Base-by-base conservation (phyloP, 2,329 filamentous ascomycete species). In the Colletotrichum brevisporum region DNA sequence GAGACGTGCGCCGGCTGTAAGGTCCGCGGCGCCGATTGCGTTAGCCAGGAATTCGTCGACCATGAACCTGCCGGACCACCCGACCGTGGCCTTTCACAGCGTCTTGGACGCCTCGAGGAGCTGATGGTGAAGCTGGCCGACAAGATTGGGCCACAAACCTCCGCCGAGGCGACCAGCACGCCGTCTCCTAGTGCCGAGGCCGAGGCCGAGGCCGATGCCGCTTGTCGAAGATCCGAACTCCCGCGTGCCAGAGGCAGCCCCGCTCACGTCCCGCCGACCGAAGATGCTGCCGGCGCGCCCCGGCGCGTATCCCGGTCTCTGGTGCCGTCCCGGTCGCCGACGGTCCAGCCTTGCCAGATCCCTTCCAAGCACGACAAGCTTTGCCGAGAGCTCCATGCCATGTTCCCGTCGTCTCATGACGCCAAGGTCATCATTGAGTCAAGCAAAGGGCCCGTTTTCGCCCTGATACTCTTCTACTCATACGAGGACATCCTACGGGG, bases 1-100 rank as follows among this genome's bases (percentile, higher is more conserved):
- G 65, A 76, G 4, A 71, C 82, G 2, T 89, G 87, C 66, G 75
- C 81, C 36, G 81, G 79, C 2, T 89, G 87, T 71, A 75, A 78
- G 21, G 75, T 82, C 6, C 82, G 86, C 0, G 78, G 81, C n/a
- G n/a, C n/a, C n/a, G n/a, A 72, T 47, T 88, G 86, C 63, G 73
- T 86, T 36, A 81, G 84, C 68, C 86, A 89, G 70, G 84, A 87
- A 58, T 81, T 81, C 26, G 77, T 78, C 2, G 80, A 84, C 21
- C 74, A 78, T 51, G 62, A 67, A 21, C 55, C 36, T 16, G 27
- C 56, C 26, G 63, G 43, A 5, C 68, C 72, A 48, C 75, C 81
- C 2, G 83, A 85, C 67, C 77, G 78, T 47, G 78, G 80, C 39
- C 65, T 85, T 4, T 76, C 80, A 0, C 82, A 84, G 70, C 79